These are phyloP conservation scores for Candida smagusa DNA, from an alignment of 1,139 yeast genomes.

Conservation along the genomic window DNA sequence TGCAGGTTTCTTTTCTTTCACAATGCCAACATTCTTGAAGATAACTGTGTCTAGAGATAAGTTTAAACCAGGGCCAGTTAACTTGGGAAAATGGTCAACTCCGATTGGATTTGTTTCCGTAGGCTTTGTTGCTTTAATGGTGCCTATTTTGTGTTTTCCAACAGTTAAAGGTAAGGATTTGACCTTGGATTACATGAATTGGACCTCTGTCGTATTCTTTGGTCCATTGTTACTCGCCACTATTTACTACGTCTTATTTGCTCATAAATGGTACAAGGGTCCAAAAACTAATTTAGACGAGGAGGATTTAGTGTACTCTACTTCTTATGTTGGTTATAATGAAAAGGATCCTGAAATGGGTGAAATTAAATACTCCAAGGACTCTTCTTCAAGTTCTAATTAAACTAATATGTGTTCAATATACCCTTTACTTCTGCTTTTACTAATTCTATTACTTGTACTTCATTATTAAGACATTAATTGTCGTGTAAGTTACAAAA, in stretches of 20 bases:
- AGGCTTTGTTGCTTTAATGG: conserved; percentile 55
- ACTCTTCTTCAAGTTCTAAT: too few species aligned
- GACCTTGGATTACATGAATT: conserved; percentile 55
- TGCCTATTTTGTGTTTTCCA: conserved; percentile 68
- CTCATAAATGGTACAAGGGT: conserved; percentile 64
- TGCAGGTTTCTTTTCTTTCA: conserved; percentile 66
- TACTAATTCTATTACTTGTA: too few species aligned
- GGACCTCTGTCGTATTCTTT: conserved; percentile 67
- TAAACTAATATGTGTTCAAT: too few species aligned
- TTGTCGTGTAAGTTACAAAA: too few species aligned
- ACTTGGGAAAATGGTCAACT: conserved; percentile 52
- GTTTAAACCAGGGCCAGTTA: conserved; percentile 70
- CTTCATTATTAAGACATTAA: too few species aligned
- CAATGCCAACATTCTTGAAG: conserved; percentile 62
- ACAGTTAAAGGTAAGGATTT: conserved; percentile 45
- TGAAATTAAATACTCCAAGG: too few species aligned
- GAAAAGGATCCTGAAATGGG: conserved; percentile 27
- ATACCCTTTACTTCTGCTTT: too few species aligned
- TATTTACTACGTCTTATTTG: conserved; percentile 53
- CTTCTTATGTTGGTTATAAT: conserved; percentile 10
- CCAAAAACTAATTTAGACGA: conserved; percentile 56
- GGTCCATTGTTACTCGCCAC: conserved; percentile 58
- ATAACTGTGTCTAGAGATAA: conserved; percentile 51
- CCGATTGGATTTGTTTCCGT: conserved; percentile 40
- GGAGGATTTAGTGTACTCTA: conserved; percentile 19